These are phyloP conservation scores for Penicillium turbatum DNA, from an alignment of 495 filamentous ascomycete species.

Conservation along the genomic window DNA sequence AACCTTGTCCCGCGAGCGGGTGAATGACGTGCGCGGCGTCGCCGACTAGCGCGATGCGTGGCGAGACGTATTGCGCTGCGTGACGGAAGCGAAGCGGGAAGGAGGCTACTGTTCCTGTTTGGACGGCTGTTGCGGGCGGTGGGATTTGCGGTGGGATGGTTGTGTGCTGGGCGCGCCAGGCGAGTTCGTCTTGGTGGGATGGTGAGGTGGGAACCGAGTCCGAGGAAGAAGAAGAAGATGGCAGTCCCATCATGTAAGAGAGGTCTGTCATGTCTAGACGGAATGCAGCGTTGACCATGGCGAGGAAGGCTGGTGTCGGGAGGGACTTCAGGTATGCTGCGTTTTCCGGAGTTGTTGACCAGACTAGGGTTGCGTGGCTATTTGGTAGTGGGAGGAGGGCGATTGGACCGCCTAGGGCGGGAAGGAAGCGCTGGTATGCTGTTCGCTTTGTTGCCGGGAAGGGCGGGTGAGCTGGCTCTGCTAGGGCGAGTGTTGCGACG, in stretches of 20 bases:
- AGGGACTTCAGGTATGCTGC: slow-evolving; percentile 78
- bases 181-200: slow-evolving; percentile 65
- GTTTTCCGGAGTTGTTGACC: slow-evolving; percentile 79
- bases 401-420: slow-evolving; percentile 71
- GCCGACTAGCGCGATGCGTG: slow-evolving; percentile 82
- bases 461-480: slow-evolving; percentile 35
- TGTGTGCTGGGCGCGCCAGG: slow-evolving; percentile 75
- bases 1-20: slow-evolving; percentile 88
- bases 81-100: slow-evolving; percentile 91
- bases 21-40: slow-evolving; percentile 95
- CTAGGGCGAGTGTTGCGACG: slow-evolving; percentile 78
- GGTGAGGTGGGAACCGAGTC: slow-evolving; percentile 27
- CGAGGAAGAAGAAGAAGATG: slow-evolving; percentile 35
- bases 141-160: slow-evolving; percentile 50
- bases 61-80: slow-evolving; percentile 83
- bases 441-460: slow-evolving; percentile 51
- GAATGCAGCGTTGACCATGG: slow-evolving; percentile 93
- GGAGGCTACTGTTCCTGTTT: slow-evolving; percentile 75
- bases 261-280: slow-evolving; percentile 75
- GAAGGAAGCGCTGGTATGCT: slow-evolving; percentile 94
- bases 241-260: slow-evolving; percentile 65
- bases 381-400: slow-evolving; percentile 86
- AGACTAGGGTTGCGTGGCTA: slow-evolving; percentile 79
- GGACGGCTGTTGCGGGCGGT: slow-evolving; percentile 58
- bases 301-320: slow-evolving; percentile 63